Conservation (phyloP, 768 basidiomycete species). For the Rhodotorula toruloides region DNA sequence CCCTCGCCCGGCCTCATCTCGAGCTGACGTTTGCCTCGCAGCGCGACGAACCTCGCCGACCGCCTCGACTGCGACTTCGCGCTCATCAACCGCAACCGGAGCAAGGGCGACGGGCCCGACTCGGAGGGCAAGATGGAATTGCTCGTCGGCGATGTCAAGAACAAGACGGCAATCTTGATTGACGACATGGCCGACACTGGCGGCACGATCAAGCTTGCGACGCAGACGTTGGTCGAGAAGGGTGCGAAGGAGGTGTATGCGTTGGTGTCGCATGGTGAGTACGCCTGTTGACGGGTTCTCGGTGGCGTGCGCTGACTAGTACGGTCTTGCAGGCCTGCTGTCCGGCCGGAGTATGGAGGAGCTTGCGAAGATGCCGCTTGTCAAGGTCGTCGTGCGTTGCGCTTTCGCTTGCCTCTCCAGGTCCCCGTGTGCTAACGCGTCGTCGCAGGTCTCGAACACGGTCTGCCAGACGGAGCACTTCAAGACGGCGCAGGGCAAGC, state of each 20-base stretch:
- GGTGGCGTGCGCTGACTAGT: not conserved
- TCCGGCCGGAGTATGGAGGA: constrained; percentile 67
- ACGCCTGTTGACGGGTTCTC: constrained; percentile 24
- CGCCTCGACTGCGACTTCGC: constrained; percentile 93
- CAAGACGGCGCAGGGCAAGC: constrained; percentile 58
- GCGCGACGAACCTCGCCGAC: constrained; percentile 90
- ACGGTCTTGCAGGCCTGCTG: constrained; percentile 58
- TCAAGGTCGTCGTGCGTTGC: constrained; percentile 70
- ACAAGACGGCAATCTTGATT: constrained; percentile 89
- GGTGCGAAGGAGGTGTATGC: constrained; percentile 83
- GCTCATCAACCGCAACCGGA: constrained; percentile 84
- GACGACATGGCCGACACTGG: constrained; percentile 99
- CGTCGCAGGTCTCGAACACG: constrained; percentile 79
- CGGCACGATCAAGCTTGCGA: constrained; percentile 76
- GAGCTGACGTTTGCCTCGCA: constrained; percentile 43
- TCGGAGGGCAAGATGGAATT: constrained; percentile 63
- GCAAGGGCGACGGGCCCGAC: constrained; percentile 50
- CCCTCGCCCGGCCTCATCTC: not conserved
- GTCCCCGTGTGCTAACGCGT: not conserved
- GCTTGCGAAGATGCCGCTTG: constrained; percentile 67
- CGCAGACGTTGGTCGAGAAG: constrained; percentile 75
- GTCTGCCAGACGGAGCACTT: constrained; percentile 72
- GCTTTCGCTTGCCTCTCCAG: constrained; percentile 18
- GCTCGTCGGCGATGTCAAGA: constrained; percentile 86
- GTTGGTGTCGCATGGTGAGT: constrained; percentile 81